phyloP scores from a whole-genome alignment of 495 filamentous ascomycete species.

The Aspergillus ellipticus region DNA sequence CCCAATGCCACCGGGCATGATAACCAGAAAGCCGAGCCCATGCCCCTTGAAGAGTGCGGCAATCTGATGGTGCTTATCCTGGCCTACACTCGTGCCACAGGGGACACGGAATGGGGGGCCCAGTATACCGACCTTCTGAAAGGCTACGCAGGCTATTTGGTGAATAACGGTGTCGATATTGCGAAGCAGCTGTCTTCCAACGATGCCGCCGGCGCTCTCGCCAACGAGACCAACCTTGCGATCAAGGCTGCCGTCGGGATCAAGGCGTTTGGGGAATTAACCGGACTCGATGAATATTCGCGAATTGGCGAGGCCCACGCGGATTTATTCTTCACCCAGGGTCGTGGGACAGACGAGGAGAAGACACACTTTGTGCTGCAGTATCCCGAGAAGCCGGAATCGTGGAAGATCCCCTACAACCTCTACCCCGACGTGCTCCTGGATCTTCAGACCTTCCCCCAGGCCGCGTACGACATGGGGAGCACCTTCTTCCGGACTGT shows the following conservation, averaged over 20 bases:
- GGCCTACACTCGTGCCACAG: slow-evolving; percentile 40
- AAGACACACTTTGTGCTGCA: slow-evolving; percentile 45
- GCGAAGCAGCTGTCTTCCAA: slow-evolving; percentile 52
- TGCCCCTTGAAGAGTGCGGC: slow-evolving; percentile 49
- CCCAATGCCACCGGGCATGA: slow-evolving; percentile 49
- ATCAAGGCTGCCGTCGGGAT: slow-evolving; percentile 56
- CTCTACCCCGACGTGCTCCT: slow-evolving; percentile 45
- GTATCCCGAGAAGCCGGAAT: slow-evolving; percentile 32
- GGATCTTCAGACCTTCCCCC: slow-evolving; percentile 37
- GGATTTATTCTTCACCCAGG: slow-evolving; percentile 34
- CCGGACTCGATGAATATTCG: slow-evolving; percentile 36
- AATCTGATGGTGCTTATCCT: slow-evolving; percentile 43
- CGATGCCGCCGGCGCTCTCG: slow-evolving; percentile 47
- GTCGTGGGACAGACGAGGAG: slow-evolving; percentile 31
- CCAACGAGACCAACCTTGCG: slow-evolving; percentile 55
- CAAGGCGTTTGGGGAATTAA: slow-evolving; percentile 44
- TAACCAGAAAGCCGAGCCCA: slow-evolving; percentile 39
- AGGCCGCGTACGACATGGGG: slow-evolving; percentile 35
- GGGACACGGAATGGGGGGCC: slow-evolving; percentile 33
- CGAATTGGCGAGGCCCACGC: slow-evolving; percentile 37
- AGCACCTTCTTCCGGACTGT: slow-evolving; percentile 37
- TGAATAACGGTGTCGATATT: slow-evolving; percentile 46
- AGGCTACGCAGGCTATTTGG: slow-evolving; percentile 51
- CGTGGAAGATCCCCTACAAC: slow-evolving; percentile 45
- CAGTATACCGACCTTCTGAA: slow-evolving; percentile 34